Conservation (phyloP, 2,329 filamentous ascomycete genomes). For the Aschersonia sp. region DNA sequence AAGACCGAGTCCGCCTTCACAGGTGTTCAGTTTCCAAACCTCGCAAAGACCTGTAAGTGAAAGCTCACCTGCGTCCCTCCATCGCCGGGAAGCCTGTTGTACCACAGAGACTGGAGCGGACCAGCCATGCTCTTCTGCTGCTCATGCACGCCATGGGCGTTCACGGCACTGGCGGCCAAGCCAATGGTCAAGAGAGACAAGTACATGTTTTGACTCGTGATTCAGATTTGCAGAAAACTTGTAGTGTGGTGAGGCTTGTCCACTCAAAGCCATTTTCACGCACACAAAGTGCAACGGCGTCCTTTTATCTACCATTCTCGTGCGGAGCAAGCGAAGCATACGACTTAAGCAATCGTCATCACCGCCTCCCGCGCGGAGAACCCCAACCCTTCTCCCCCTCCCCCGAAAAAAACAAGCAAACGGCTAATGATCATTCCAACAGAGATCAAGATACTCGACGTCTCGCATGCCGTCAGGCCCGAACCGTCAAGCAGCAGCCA, state of each 20-base stretch:
- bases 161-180: slow-evolving; percentile 31
- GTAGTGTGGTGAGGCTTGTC: not conserved
- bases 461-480: not conserved
- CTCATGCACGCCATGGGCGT: slow-evolving; percentile 43
- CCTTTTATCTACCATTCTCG: too few species aligned
- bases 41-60: not conserved
- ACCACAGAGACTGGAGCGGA: slow-evolving; percentile 65
- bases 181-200: slow-evolving; percentile 17
- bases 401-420: too few species aligned
- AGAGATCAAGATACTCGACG: not conserved
- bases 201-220: not conserved
- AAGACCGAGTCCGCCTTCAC: slow-evolving; percentile 70
- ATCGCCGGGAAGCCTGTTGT: slow-evolving; percentile 69
- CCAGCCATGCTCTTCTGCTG: slow-evolving; percentile 51
- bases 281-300: too few species aligned
- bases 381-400: too few species aligned
- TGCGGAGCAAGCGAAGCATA: too few species aligned
- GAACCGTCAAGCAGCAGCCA: not conserved
- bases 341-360: too few species aligned
- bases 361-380: too few species aligned
- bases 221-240: not conserved
- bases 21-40: not conserved
- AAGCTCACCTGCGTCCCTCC: slow-evolving; percentile 60
- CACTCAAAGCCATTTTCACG: too few species aligned
- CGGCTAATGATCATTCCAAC: not conserved